Conservation (phyloP, 1,139 yeast species). For the Nakaseomyces delphensis region DNA sequence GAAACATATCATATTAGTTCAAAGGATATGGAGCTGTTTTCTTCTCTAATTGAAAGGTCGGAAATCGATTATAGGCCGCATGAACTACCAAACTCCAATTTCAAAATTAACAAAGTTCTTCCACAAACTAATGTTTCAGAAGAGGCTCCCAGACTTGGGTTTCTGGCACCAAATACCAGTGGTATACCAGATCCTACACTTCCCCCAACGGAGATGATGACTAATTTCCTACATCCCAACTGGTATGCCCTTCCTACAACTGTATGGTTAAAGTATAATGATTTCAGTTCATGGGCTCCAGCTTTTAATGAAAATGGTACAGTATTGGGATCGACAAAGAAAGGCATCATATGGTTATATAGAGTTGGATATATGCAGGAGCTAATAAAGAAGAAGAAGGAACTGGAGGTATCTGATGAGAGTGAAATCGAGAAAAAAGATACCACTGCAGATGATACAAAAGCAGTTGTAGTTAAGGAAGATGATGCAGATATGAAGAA, state of each 20-base stretch:
- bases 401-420: conserved; percentile 10
- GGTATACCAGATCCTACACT: conserved; percentile 55
- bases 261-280: conserved; percentile 67
- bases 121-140: conserved; percentile 32
- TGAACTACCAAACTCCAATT: conserved; percentile 28
- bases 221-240: conserved; percentile 73
- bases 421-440: conserved; percentile 11
- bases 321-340: conserved; percentile 54
- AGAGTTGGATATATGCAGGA: conserved; percentile 51
- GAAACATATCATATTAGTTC: conserved; percentile 49
- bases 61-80: conserved; percentile 28
- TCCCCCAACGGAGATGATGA: conserved; percentile 59
- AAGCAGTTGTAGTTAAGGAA: neutral
- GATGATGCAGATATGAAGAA: conserved; percentile 9
- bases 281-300: conserved; percentile 72
- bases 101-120: conserved; percentile 29
- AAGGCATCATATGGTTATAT: conserved; percentile 70
- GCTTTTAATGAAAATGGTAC: conserved; percentile 59
- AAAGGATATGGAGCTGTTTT: conserved; percentile 38
- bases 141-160: conserved; percentile 31
- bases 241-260: conserved; percentile 79
- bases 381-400: conserved; percentile 16
- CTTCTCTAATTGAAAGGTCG: conserved; percentile 37
- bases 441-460: neutral
- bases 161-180: conserved; percentile 32